Evolutionary conservation across 73 alveolate genomes (phyloP).

Genomic region (Paraurostyla sp.): DNA sequence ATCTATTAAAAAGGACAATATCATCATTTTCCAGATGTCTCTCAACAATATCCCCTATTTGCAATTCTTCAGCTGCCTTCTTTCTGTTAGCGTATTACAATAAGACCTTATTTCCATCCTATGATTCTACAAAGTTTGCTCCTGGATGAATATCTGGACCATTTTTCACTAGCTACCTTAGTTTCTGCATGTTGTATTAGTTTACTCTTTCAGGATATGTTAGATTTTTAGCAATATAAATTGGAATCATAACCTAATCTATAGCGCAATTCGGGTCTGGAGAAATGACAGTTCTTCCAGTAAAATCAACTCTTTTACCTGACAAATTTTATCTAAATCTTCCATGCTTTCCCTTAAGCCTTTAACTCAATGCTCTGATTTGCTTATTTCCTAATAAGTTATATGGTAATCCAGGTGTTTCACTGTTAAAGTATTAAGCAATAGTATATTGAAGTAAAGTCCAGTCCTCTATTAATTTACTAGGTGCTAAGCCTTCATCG

Average conservation of each 20-base stretch:
- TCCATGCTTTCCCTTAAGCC: slow-evolving; percentile 99
- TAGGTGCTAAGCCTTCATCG: slow-evolving; percentile 76
- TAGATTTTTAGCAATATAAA: slow-evolving; percentile 95
- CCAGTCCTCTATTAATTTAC: slow-evolving; percentile 86
- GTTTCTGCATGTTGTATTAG: slow-evolving; percentile 83
- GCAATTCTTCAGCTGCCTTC: slow-evolving; percentile 86
- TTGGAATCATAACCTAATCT: slow-evolving; percentile 98
- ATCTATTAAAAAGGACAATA: slow-evolving; percentile 97
- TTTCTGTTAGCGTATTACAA: slow-evolving; percentile 82
- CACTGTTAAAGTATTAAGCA: slow-evolving; percentile 91
- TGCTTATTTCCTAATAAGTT: slow-evolving; percentile 84
- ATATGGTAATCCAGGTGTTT: slow-evolving; percentile 91
- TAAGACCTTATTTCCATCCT: slow-evolving; percentile 80
- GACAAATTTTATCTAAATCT: slow-evolving; percentile 98
- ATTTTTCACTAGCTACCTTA: slow-evolving; percentile 86
- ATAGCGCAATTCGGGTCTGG: slow-evolving; percentile 99
- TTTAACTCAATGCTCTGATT: slow-evolving; percentile 94
- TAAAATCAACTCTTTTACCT: slow-evolving; percentile 99
- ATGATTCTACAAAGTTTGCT: slow-evolving; percentile 83
- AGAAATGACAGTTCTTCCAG: slow-evolving; percentile 99
- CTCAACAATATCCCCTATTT: slow-evolving; percentile 98
- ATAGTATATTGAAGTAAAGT: slow-evolving; percentile 78
- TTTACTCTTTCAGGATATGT: slow-evolving; percentile 99
- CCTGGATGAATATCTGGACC: slow-evolving; percentile 99
- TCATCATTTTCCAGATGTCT: slow-evolving; percentile 98